Evolutionary conservation across 352 stramenopile species (phyloP).

Genomic region (Pythium aristosporum): DNA sequence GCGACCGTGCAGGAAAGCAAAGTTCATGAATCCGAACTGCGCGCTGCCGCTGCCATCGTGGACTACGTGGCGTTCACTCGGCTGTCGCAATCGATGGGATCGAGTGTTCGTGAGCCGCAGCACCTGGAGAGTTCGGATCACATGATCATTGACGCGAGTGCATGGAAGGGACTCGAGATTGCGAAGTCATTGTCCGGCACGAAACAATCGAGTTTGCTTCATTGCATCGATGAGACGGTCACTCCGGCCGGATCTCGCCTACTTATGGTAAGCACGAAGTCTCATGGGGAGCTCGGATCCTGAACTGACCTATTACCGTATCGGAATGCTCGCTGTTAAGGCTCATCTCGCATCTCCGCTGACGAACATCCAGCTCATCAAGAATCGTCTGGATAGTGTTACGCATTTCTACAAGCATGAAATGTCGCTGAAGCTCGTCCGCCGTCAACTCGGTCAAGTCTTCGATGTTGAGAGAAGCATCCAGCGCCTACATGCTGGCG

Average conservation of each 20-base stretch:
- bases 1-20: background rate
- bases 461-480: constrained; percentile 76
- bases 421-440: constrained; percentile 43
- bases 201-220: constrained; percentile 62
- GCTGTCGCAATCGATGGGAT: constrained; percentile 23
- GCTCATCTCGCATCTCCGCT: constrained; percentile 65
- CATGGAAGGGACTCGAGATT: constrained; percentile 72
- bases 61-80: constrained; percentile 75
- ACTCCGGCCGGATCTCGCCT: constrained; percentile 65
- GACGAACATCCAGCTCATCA: constrained; percentile 53
- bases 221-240: constrained; percentile 63
- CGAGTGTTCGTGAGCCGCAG: constrained; percentile 40
- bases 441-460: constrained; percentile 54
- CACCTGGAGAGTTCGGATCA: constrained; percentile 67
- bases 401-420: constrained; percentile 49
- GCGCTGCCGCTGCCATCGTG: constrained; percentile 43
- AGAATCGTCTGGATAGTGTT: constrained; percentile 52
- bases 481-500: constrained; percentile 56
- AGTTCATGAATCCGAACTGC: background rate
- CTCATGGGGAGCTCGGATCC: background rate
- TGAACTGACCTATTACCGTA: background rate
- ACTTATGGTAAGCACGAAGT: constrained; percentile 44
- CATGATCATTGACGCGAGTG: constrained; percentile 81
- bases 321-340: constrained; percentile 18
- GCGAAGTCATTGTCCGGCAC: constrained; percentile 53